Evolutionary conservation across 345 rosid species (phyloP), one percentile per base, ranked within the genome.

Genomic region (Gossypioides kirkii): DNA sequence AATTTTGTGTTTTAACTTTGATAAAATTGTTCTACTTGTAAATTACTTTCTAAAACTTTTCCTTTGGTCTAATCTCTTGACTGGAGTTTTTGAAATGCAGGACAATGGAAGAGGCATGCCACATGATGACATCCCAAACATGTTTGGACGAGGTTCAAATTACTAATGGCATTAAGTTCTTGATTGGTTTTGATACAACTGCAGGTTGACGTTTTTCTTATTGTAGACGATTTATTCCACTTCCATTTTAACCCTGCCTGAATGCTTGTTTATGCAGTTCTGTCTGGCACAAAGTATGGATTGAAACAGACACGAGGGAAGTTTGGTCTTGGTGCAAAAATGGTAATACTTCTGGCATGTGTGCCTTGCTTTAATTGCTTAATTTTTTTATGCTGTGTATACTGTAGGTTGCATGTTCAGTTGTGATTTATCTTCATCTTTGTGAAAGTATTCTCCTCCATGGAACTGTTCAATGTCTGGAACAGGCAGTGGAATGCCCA

Each of bases 61-160:
- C 53, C 38, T 17, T 74, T 36, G 42, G 14, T 61, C 28, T 14
- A 62, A 52, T 59, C 66, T 59, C 17, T 74, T 60, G 28, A 47
- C 64, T 69, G 49, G 10, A 18, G 32, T 47, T 81, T 73, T 81
- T 77, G 71, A 60, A 41, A 60, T 87, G 76, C 72, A 94, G 98
- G 98, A 94, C 81, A 94, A 94, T 78, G 98, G 98, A 79, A 89
- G 73, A 88, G 98, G 98, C 77, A 94, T 94, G 97, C 92, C 98
- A n/a, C 95, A 94, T 82, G 97, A 94, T 86, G 98, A 94, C 81
- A 94, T 94, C 79, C 98, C 98, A 61, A 90, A 94, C 83, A 94
- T 94, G 97, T 94, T 94, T 71, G 98, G 97, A 50, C 80, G 97
- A 87, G 98, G 97, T 94, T 77, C 8, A 62, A 69, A 49, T 75